Evolutionary conservation across 2,329 filamentous ascomycete genomes (phyloP).

Genomic region (Leptodontidium sp.): DNA sequence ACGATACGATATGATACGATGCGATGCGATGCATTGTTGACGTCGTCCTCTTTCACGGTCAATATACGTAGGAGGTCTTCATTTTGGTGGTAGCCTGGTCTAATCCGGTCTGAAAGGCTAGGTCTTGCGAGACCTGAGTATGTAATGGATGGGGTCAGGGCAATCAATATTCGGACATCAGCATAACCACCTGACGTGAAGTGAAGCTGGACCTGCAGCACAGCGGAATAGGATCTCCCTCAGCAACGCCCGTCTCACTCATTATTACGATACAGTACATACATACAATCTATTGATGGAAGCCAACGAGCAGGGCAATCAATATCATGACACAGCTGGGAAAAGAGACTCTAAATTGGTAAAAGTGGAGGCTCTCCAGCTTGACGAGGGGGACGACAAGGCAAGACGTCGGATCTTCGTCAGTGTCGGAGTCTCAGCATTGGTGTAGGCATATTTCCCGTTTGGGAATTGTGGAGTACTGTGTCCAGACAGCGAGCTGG

Average conservation of each 20-base stretch:
- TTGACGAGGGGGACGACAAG: slow-evolving; percentile 1
- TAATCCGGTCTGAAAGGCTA: neutral
- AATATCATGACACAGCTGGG: slow-evolving; percentile 12
- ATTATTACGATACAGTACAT: neutral
- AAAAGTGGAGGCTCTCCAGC: slow-evolving; percentile 9
- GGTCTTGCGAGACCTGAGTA: neutral
- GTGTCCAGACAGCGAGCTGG: neutral
- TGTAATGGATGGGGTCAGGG: neutral
- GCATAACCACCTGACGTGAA: slow-evolving; percentile 13
- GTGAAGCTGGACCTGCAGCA: slow-evolving; percentile 2
- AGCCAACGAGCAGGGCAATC: neutral
- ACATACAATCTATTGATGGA: neutral
- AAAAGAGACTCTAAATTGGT: neutral
- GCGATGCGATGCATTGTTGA: neutral
- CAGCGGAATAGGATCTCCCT: slow-evolving; percentile 17
- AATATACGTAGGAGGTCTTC: slow-evolving; percentile 9
- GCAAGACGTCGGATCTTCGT: slow-evolving; percentile 2
- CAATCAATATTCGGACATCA: too few species aligned
- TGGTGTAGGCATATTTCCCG: neutral
- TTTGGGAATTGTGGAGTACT: slow-evolving; percentile 12
- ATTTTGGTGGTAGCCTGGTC: slow-evolving; percentile 9
- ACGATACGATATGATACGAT: neutral
- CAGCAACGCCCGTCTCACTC: slow-evolving; percentile 15
- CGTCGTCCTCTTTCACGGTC: slow-evolving; percentile 9
- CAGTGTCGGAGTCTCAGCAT: neutral